phyloP scores from a whole-genome alignment of 306 rosid genomes.

The Rubus idaeus region DNA sequence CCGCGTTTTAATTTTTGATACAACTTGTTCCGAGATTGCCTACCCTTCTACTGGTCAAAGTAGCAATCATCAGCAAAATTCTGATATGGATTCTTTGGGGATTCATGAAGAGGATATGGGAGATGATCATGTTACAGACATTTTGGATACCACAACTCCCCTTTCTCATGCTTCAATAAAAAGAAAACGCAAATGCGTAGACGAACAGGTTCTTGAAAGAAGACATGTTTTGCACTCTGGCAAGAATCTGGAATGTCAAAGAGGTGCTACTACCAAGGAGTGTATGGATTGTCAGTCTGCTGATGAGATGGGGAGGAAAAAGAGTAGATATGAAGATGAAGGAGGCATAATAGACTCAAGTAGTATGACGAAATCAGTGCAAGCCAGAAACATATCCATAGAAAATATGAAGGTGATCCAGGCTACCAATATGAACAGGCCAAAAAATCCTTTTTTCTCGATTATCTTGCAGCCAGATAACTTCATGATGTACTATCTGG shows the following conservation, averaged over 20 bases:
- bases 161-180: neutral
- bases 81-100: neutral
- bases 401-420: no score
- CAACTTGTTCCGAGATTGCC: slow-evolving; percentile 19
- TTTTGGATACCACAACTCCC: neutral
- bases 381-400: neutral
- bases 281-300: neutral
- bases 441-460: no score
- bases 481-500: neutral
- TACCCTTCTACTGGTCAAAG: slow-evolving; percentile 14
- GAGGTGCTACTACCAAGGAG: neutral
- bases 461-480: neutral
- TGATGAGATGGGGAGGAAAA: neutral
- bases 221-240: neutral
- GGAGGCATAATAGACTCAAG: neutral
- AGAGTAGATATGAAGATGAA: neutral
- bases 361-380: neutral
- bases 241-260: neutral
- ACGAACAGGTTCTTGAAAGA: neutral
- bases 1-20: slow-evolving; percentile 21
- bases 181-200: neutral
- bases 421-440: no score
- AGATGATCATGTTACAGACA: neutral
- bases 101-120: neutral
- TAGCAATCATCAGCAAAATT: neutral